Base-by-base conservation (phyloP, 176 grass and related monocot species). In the Cenchrus purpureus region DNA sequence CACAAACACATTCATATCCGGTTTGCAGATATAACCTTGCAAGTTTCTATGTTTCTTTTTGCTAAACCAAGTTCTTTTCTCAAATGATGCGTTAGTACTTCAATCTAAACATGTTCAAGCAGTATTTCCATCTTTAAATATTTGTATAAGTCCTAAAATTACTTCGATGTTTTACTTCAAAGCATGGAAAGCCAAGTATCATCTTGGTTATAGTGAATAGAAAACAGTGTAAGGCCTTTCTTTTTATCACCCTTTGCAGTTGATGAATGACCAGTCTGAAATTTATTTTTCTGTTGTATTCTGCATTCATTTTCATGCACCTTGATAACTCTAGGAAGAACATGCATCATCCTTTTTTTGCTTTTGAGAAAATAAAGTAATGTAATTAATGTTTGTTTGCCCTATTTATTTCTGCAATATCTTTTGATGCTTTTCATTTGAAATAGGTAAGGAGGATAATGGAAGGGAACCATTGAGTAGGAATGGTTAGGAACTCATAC, bases 391-490 rank as follows among this genome's bases (percentile, higher is more conserved):
- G 57, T 25, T 72, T 66, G 68, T 76, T 76, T 32, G 25, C 25
- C 25, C 25, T 25, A 25, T 25, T 25, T 68, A 63, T 71, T 63
- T 71, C n/a, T 68, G 73, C 20, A 79, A 31, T 84, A 65, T 83
- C n/a, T 81, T 54, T 81, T 54, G 74, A 63, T 57, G 29, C 19
- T 83, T 77, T 53, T 16, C 15, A 44, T 76, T 90, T 81, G 29
- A 50, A 78, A 77, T 66, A 99, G 93, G 90, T 99, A 80, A 87
- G 97, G 88, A 99, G 97, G 70, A 84, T 96, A 82, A 99, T 99
- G 97, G 97, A 99, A 92, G 97, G 97, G 83, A 96, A 96, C 87
- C 97, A 84, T 89, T 87, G 91, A 57, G 96, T 96, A 93, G 93
- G 97, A 94, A 99, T 99, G 97, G 97, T 95, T 66, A 83, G 69